phyloP scores from a whole-genome alignment of 129 eudicot genomes.

The Saussurea involucrata region DNA sequence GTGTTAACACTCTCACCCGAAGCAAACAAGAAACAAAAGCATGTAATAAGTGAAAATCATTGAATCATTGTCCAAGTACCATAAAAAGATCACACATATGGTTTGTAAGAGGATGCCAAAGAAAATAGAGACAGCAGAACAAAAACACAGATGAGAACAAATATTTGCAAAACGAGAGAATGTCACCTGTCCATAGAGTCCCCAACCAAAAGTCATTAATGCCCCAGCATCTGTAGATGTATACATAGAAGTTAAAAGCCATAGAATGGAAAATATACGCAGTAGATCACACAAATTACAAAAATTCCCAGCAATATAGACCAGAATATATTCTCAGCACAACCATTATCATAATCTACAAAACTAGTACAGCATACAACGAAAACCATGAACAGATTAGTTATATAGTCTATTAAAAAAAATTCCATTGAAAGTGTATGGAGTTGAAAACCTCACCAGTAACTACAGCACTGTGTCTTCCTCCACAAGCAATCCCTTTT shows the following conservation, averaged over 20 bases:
- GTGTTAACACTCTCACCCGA: not conserved
- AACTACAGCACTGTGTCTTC: slow-evolving; percentile 90
- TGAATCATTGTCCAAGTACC: not conserved
- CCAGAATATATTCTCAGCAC: not conserved
- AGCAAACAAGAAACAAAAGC: not conserved
- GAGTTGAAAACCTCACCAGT: slow-evolving; percentile 51
- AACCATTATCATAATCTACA: not conserved
- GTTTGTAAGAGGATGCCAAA: not conserved
- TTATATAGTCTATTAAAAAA: not conserved
- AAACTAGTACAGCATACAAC: not conserved
- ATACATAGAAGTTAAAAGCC: slow-evolving; percentile 17
- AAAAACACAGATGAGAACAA: not conserved
- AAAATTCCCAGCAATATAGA: not conserved
- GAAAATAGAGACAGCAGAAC: not conserved
- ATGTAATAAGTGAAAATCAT: not conserved
- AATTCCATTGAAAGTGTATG: not conserved
- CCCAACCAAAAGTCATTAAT: slow-evolving; percentile 92
- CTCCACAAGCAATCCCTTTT: slow-evolving; percentile 94
- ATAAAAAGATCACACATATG: not conserved
- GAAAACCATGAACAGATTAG: not conserved
- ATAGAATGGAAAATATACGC: not conserved
- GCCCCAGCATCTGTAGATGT: slow-evolving; percentile 86
- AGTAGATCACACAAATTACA: not conserved
- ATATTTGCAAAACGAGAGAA: not conserved
- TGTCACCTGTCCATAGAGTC: slow-evolving; percentile 94